These are phyloP conservation scores for Dacryopinax primogenitus DNA, from an alignment of 768 basidiomycete genomes.

Conservation along the genomic window DNA sequence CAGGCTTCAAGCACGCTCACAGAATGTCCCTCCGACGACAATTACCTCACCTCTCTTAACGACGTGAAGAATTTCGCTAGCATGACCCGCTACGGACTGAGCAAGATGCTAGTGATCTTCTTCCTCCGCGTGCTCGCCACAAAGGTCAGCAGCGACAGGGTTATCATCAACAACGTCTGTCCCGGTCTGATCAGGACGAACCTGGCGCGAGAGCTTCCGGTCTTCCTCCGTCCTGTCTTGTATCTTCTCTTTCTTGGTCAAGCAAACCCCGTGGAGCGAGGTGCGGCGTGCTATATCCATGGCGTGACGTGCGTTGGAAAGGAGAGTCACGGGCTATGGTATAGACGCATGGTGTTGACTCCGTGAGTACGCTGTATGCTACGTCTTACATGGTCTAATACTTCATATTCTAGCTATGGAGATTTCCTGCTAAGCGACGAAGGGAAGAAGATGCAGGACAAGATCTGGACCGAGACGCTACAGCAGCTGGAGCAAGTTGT, in stretches of 20 bases:
- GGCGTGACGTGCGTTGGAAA: not conserved
- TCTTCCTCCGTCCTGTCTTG: not conserved
- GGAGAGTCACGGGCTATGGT: not conserved
- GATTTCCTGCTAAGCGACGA: not conserved
- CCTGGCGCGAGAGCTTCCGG: not conserved
- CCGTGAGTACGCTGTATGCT: not conserved
- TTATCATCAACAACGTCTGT: constrained; percentile 8
- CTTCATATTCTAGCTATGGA: not conserved
- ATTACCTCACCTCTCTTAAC: not conserved
- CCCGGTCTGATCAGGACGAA: not conserved
- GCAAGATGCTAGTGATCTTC: not conserved
- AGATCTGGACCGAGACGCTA: not conserved
- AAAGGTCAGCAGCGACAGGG: not conserved
- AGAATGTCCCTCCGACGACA: not conserved
- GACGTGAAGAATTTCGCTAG: not conserved
- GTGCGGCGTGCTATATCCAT: not conserved
- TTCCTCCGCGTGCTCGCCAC: constrained; percentile 6
- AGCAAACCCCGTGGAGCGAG: not conserved
- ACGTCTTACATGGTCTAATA: not conserved
- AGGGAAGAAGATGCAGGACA: not conserved
- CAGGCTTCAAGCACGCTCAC: not conserved
- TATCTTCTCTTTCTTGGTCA: not conserved
- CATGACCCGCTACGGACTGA: not conserved
- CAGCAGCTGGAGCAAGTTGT: not conserved
- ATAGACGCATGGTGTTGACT: not conserved